Evolutionary conservation across 176 grass and related monocot genomes (phyloP).

Genomic region (Themeda triandra): DNA sequence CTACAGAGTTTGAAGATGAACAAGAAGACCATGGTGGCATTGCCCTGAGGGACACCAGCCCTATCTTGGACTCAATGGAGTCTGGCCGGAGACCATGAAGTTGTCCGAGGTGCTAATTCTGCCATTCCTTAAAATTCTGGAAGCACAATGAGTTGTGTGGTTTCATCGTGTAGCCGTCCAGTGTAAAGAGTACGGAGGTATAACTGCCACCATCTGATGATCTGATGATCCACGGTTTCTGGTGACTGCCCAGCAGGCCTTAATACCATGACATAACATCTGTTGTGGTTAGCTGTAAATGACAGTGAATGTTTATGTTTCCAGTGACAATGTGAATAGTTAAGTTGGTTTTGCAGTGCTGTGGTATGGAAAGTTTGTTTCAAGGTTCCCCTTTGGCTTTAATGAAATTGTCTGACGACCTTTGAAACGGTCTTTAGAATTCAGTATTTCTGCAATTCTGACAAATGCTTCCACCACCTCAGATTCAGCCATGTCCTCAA

Average conservation of each 20-base stretch:
- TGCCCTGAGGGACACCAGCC: conserved; percentile 19
- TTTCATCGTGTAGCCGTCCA: background rate
- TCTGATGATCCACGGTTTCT: background rate
- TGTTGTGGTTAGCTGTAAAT: conserved; percentile 2
- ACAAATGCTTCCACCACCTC: background rate
- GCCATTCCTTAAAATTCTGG: background rate
- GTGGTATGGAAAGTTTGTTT: background rate
- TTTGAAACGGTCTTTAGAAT: background rate
- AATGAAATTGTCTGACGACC: background rate
- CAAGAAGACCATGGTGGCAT: conserved; percentile 5
- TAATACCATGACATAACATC: background rate
- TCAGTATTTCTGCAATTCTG: background rate
- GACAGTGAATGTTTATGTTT: background rate
- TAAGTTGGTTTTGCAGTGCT: background rate
- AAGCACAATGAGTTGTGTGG: background rate
- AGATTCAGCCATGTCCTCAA: background rate
- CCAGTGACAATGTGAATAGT: conserved; percentile 19
- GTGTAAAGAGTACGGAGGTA: background rate
- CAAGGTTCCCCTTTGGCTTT: background rate
- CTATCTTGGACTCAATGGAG: conserved; percentile 37
- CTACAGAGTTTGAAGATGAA: conserved; percentile 15
- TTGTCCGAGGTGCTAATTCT: background rate
- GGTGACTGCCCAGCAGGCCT: background rate
- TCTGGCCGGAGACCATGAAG: conserved; percentile 40
- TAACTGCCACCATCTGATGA: background rate